Evolutionary conservation across 2,329 filamentous ascomycete genomes (phyloP).

Genomic region (Diaporthe sp.): DNA sequence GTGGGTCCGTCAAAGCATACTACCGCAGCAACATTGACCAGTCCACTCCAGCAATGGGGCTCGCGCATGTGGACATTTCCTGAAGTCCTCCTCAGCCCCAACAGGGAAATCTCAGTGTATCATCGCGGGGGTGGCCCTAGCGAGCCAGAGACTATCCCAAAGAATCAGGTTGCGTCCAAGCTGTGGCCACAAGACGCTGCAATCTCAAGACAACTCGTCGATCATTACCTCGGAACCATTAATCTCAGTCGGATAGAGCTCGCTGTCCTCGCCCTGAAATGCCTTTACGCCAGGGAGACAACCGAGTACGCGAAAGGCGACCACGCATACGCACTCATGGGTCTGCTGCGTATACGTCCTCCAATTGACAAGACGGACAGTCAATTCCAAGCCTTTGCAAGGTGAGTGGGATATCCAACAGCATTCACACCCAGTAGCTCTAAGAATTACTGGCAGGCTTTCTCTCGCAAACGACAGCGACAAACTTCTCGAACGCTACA

Average conservation of each 20-base stretch:
- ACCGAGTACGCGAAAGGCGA: constrained; percentile 48
- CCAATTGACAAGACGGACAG: constrained; percentile 51
- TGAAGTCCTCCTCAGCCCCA: constrained; percentile 47
- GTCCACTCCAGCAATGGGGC: constrained; percentile 46
- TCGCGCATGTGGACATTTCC: constrained; percentile 50
- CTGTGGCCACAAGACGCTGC: constrained; percentile 48
- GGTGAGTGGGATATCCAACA: background rate
- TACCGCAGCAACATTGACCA: background rate
- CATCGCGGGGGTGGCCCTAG: constrained; percentile 43
- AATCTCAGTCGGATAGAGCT: constrained; percentile 52
- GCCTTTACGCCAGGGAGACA: constrained; percentile 48
- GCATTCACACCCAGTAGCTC: fast-evolving
- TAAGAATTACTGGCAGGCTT: constrained; percentile 32
- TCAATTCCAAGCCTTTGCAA: constrained; percentile 54
- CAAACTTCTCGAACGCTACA: constrained; percentile 51
- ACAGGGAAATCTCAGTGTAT: constrained; percentile 45
- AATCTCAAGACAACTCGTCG: constrained; percentile 49
- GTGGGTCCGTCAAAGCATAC: constrained; percentile 26
- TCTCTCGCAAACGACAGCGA: constrained; percentile 54
- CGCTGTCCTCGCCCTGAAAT: constrained; percentile 48
- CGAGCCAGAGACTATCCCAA: background rate
- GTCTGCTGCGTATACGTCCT: constrained; percentile 51
- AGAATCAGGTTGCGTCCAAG: background rate
- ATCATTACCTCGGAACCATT: constrained; percentile 52
- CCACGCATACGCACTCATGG: constrained; percentile 54